Evolutionary conservation across 257 asterid species (phyloP), one percentile per base, ranked within the genome.

Genomic region (Solanum habrochaites): DNA sequence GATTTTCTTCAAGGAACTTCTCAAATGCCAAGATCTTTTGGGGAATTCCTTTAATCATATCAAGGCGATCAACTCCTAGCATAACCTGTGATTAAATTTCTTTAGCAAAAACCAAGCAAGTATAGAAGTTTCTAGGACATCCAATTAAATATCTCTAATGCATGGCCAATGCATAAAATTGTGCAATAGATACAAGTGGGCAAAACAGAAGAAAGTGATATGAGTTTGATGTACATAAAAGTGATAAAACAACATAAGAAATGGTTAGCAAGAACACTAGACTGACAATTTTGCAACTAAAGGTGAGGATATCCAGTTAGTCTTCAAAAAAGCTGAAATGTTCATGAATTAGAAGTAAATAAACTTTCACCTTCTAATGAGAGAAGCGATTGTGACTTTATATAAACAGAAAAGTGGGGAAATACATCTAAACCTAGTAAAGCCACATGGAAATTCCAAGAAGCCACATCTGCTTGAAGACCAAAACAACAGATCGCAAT

Each of bases 61-160:
- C 99, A 78, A 96, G 99, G 87, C 99, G 96, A 89, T 96, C 99
- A 83, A 96, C 99, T 69, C 99, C 99, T 86, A 96, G 89, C 97
- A 96, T 96, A 78, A 96, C 98, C 99, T 96, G 93, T 72, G 87
- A 88, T 86, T 86, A 83, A 77, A 78, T 81, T 29, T 49, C 67
- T 81, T 81, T 81, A 52, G 45, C n/a, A 80, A 74, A 52, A 49
- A 31, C 85, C 5, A 80, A 29, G 70, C 31, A 49, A 49, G 31
- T 42, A 32, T 49, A 20, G 31, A 81, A 49, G 69, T 31, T 49
- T 49, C 40, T 49, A 49, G 70, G 85, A 49, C 70, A 52, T 40
- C 39, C 83, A 40, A 75, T 23, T 42, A 74, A 77, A 77, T 43
- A 77, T 42, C 35, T 77, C 60, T 42, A 43, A 43, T 42, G 37